Base-by-base conservation (phyloP, 192 early-diverging fungal genomes). In the Mortierella antarctica region DNA sequence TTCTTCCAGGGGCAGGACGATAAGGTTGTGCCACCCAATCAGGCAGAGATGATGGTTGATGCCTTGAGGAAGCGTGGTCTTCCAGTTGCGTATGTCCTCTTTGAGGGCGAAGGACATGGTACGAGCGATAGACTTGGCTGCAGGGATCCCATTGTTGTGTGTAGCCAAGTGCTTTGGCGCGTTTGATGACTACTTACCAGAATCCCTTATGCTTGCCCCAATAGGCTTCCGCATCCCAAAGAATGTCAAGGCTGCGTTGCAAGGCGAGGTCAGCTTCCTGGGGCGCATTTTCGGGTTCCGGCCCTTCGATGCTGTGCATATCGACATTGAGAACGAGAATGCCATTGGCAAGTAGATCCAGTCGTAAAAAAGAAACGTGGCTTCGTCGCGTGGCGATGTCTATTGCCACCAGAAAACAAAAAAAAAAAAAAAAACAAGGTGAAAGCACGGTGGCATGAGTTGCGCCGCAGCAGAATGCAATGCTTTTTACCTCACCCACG, bases 1-100 rank as follows among this genome's bases (percentile, higher is more conserved):
- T 89, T 95, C 67, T 86, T 94, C 83, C 94, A 95, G 63, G 94
- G 94, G 0, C 52, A 73, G 15, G 90, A 91, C 14, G 94, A 95
- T 73, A 87, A 89, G 55, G 90, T 94, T 12, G 94, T 95, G 17
- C 94, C 93, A 23, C 89, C 90, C 14, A 89, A 87, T 52, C 94
- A 95, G 75, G 84, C 94, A 15, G 88, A 91, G 74, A 62, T 89
- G 70, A 93, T 95, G 88, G 92, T 92, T 0, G 74, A 89, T 44
- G 88, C 90, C 20, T 68, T 95, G 46, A 83, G 84, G 54, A 59
- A 87, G 21, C 90, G 91, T 18, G 89, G 90, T 4, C 55, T 90
- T 1, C 81, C 80, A 1, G 90, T 92, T 21, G 88, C 90, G 0
- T 90, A 89, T 56, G 83, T 92, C 1, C 76, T 87, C 57, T 92